Evolutionary conservation across 148 eudicot species (phyloP).

Genomic region (Rhododendron ovatum): DNA sequence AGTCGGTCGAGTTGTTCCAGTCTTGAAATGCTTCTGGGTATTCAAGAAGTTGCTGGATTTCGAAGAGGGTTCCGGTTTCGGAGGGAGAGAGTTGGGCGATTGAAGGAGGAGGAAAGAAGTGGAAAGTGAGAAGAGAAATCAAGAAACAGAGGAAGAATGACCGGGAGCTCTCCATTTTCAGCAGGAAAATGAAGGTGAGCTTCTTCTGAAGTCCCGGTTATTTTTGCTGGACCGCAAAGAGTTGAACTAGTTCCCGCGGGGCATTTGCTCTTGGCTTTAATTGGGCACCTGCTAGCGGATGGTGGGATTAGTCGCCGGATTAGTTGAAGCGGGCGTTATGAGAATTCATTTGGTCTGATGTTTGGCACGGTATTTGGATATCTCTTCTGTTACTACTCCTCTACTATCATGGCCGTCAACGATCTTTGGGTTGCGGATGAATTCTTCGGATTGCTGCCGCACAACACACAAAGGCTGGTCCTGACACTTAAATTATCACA

Average conservation of each 20-base stretch:
- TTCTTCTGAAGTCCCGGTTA: not conserved
- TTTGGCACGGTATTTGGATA: not conserved
- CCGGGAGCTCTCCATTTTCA: conserved; percentile 30
- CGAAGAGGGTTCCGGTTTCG: conserved; percentile 51
- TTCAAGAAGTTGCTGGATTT: conserved; percentile 63
- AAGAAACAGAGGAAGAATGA: conserved; percentile 23
- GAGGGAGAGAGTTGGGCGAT: conserved; percentile 44
- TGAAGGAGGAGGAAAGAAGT: conserved; percentile 27
- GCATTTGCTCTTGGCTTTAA: not conserved
- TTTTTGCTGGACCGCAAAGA: not conserved
- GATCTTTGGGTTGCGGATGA: not conserved
- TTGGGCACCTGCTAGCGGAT: not conserved
- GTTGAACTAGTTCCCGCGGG: not conserved
- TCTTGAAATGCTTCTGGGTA: conserved; percentile 48
- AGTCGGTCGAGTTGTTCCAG: conserved; percentile 71
- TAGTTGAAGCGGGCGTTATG: not conserved
- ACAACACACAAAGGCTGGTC: not conserved
- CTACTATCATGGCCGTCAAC: not conserved
- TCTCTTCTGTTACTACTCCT: not conserved
- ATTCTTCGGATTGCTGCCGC: not conserved
- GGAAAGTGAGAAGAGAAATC: conserved; percentile 21
- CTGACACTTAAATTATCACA: not conserved
- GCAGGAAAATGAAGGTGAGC: not conserved
- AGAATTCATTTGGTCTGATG: not conserved
- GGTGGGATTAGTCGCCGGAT: not conserved